phyloP scores from a whole-genome alignment of 75 land plant species.

The Cryptomeria japonica region DNA sequence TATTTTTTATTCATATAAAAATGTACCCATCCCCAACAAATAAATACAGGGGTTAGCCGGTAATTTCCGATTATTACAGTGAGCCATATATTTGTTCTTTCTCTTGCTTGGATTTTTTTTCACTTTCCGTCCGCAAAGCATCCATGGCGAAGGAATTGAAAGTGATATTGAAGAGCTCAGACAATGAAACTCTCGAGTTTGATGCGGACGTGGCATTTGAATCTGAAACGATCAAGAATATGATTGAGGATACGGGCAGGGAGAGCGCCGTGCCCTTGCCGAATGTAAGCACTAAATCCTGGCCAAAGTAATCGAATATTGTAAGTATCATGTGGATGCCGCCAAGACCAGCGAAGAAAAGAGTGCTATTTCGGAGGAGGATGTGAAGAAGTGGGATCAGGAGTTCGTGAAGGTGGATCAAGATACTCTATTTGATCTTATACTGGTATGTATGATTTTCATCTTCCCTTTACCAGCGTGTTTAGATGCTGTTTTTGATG shows the following conservation, averaged over 20 bases:
- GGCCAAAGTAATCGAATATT: constrained; percentile 50
- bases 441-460: constrained; percentile 38
- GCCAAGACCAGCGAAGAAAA: constrained; percentile 23
- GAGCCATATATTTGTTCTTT: too few species aligned
- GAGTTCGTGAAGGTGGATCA: constrained; percentile 69
- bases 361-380: constrained; percentile 33
- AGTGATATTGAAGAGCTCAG: constrained; percentile 28
- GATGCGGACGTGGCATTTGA: constrained; percentile 32
- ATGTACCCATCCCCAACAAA: not conserved
- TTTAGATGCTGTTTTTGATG: not conserved
- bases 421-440: constrained; percentile 66
- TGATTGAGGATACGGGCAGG: too few species aligned
- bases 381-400: constrained; percentile 57
- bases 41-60: not conserved
- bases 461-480: not conserved
- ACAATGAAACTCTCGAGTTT: constrained; percentile 38
- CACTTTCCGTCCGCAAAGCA: not conserved
- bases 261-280: too few species aligned
- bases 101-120: too few species aligned
- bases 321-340: constrained; percentile 32
- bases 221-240: too few species aligned
- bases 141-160: constrained; percentile 10
- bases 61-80: not conserved
- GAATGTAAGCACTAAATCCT: too few species aligned
- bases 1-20: too few species aligned